A percentile compares a stretch with the other conserved stretches of the same genome.
These are phyloP conservation scores for Podosphaera leucotricha DNA, from an alignment of 2,329 filamentous ascomycete species.

Conservation along the genomic window DNA sequence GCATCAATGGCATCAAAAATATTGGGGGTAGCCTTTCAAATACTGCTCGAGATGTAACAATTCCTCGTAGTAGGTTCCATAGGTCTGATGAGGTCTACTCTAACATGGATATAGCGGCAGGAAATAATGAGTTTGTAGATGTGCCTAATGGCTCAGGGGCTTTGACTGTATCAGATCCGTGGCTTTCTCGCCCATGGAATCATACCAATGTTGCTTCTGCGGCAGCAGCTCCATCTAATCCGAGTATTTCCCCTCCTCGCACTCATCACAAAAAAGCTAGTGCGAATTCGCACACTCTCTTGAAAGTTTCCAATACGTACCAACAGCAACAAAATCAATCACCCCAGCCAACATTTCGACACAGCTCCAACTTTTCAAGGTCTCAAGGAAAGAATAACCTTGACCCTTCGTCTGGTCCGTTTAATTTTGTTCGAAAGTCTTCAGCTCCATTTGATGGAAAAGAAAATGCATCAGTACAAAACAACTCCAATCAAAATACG, in stretches of 20 bases:
- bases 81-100: conserved; percentile 3
- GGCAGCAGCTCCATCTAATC: conserved; percentile 20
- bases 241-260: conserved; percentile 34
- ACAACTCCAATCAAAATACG: conserved; percentile 5
- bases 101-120: conserved; percentile 13
- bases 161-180: conserved; percentile 40
- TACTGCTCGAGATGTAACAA: conserved; percentile 22
- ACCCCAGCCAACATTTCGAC: conserved; percentile 23
- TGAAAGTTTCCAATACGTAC: conserved; percentile 20
- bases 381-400: conserved; percentile 18
- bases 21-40: conserved; percentile 23
- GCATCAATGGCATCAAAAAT: conserved; percentile 21
- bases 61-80: conserved; percentile 24
- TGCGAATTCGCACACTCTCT: conserved; percentile 16
- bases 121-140: conserved; percentile 21
- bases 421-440: conserved; percentile 17
- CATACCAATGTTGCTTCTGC: conserved; percentile 23
- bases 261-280: conserved; percentile 19
- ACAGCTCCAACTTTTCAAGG: conserved; percentile 16
- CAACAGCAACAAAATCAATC: conserved; percentile 13
- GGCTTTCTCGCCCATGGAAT: conserved; percentile 36
- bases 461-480: conserved; percentile 13
- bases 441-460: conserved; percentile 12
- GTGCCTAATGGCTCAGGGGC: conserved; percentile 45
- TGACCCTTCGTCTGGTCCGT: conserved; percentile 22